Base-by-base conservation (phyloP, 1,139 yeast species). In the Suhomyces bokatorum region DNA sequence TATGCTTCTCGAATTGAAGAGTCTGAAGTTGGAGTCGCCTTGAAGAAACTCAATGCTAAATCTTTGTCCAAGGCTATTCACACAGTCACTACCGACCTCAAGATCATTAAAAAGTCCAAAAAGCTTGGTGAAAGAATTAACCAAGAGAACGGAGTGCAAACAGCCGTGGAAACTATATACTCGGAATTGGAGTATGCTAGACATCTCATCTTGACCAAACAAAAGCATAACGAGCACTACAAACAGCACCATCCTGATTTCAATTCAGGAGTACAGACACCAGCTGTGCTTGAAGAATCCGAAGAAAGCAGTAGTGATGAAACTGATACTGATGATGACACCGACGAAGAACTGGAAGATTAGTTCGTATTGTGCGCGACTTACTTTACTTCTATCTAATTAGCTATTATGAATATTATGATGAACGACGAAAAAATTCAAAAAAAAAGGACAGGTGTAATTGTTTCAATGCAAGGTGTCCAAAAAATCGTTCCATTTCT, bases 1-100 rank as follows among this genome's bases (percentile, higher is more conserved):
- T 91, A 87, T 63, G 97, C 96, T 0, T 73, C 79, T 24, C 73
- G 97, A 48, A 83, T 93, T 6, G 96, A 89, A 56, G 97, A 90
- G 51, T 71, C 88, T 41, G 97, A 97, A 0, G 95, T 81, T n/a
- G 99, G 99, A 4, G 55, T 90, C 7, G 77, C 80, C 2, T 66
- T 91, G 50, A 80, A 75, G 60, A 84, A 86, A 56, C 73, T 91
- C 55, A 88, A 86, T 49, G 76, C 78, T 20, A 75, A 76, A 46
- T 71, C 81, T 0, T 70, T 91, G 46, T 66, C 85, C 3, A 78
- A 80, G 47, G 96, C 96, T 0, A 64, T 91, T 39, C 74, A 69
- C 51, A 81, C 81, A 38, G 91, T 80, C 0, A 83, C 91, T 1
- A 77, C 82, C 2, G 86, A 87, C 57, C 69, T 75, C 38, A 77